phyloP scores from a whole-genome alignment of 371 early-diverging fungal species.

The Globomyces sp. region DNA sequence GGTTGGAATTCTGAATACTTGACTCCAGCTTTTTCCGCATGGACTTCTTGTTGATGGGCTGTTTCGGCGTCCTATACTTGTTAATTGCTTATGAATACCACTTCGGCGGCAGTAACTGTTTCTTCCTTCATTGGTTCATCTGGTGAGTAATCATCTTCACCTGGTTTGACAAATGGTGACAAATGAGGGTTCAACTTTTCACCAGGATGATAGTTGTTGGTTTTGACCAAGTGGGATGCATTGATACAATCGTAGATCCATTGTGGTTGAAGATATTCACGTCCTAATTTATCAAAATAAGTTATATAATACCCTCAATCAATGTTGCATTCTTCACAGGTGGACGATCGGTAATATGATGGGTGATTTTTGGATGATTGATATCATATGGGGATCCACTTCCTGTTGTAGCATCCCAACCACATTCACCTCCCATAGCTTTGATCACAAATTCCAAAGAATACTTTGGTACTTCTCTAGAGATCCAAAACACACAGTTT shows the following conservation, averaged over 20 bases:
- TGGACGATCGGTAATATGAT: constrained; percentile 89
- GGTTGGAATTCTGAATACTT: constrained; percentile 65
- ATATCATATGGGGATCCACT: constrained; percentile 78
- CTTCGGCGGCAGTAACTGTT: constrained; percentile 43
- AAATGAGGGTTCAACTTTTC: constrained; percentile 87
- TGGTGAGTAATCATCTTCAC: constrained; percentile 87
- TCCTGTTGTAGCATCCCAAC: constrained; percentile 82
- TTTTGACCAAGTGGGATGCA: constrained; percentile 67
- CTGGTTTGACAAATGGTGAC: constrained; percentile 87
- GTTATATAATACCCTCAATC: constrained; percentile 19
- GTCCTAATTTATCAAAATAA: constrained; percentile 15
- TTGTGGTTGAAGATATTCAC: constrained; percentile 96
- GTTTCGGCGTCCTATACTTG: constrained; percentile 32
- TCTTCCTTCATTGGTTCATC: constrained; percentile 45
- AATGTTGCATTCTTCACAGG: constrained; percentile 46
- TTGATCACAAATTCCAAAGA: constrained; percentile 89
- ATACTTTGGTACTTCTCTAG: constrained; percentile 92
- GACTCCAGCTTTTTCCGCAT: constrained; percentile 77
- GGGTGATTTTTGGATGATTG: constrained; percentile 77
- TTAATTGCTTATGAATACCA: constrained; percentile 45
- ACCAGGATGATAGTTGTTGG: constrained; percentile 77
- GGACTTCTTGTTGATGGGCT: constrained; percentile 49
- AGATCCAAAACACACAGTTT: constrained; percentile 77
- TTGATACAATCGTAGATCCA: constrained; percentile 96
- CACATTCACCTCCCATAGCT: constrained; percentile 85